These are phyloP conservation scores for Globisporangium carolinianum DNA, from an alignment of 352 stramenopile species.

Conservation along the genomic window DNA sequence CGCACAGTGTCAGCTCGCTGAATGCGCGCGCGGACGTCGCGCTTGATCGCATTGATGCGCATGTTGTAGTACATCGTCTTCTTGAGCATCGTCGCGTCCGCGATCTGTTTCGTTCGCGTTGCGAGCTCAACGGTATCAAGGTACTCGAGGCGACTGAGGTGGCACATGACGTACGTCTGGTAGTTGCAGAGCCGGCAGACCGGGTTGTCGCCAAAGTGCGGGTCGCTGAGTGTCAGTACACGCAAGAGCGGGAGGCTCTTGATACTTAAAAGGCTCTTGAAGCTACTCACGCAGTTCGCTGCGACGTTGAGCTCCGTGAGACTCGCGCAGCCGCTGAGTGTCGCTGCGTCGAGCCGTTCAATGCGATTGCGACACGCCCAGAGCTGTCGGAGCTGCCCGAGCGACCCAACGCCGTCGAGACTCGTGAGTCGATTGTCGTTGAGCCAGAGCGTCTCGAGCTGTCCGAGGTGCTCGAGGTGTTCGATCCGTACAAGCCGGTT, in stretches of 20 bases:
- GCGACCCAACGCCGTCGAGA: constrained; percentile 46
- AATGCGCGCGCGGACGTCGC: constrained; percentile 59
- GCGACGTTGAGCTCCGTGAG: constrained; percentile 83
- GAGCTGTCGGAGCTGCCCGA: constrained; percentile 47
- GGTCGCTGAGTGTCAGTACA: constrained; percentile 73
- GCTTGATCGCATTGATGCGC: constrained; percentile 87
- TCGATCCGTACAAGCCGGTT: constrained; percentile 60
- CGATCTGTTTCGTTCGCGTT: constrained; percentile 78
- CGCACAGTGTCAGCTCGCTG: constrained; percentile 38
- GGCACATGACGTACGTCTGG: constrained; percentile 88
- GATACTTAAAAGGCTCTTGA: constrained; percentile 82
- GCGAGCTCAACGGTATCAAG: constrained; percentile 77
- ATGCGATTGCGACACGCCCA: constrained; percentile 78
- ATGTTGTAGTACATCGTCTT: constrained; percentile 96
- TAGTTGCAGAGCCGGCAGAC: constrained; percentile 91
- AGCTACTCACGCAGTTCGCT: constrained; percentile 76
- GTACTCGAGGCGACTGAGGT: constrained; percentile 56
- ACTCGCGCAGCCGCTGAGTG: constrained; percentile 40
- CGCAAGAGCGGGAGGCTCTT: constrained; percentile 55
- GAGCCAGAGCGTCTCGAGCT: constrained; percentile 76
- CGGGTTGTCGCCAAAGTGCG: constrained; percentile 88
- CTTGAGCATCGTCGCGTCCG: constrained; percentile 89
- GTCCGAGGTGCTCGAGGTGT: constrained; percentile 36
- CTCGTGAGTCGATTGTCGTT: constrained; percentile 70
- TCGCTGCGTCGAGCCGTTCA: constrained; percentile 43